Evolutionary conservation across 1,284 basidiomycete genomes (phyloP).

Genomic region (Ceratobasidium papillatum): DNA sequence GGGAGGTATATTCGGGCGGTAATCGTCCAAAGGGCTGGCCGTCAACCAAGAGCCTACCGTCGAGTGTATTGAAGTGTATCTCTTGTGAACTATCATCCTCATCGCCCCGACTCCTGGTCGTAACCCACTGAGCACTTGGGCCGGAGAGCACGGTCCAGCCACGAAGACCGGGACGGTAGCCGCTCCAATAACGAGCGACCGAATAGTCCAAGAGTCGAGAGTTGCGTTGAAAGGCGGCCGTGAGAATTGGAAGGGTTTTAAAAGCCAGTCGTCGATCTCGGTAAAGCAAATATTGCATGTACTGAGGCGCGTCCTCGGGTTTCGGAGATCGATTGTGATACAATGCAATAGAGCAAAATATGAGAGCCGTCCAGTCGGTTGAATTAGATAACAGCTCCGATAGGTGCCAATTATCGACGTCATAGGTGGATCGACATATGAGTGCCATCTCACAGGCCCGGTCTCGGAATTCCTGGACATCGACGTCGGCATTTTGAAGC

Average conservation of each 20-base stretch:
- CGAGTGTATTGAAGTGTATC: conserved; percentile 41
- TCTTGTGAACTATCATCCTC: conserved; percentile 15
- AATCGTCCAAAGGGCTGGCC: conserved; percentile 42
- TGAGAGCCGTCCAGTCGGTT: conserved; percentile 34
- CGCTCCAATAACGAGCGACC: background rate
- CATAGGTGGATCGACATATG: conserved; percentile 43
- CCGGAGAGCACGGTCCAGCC: background rate
- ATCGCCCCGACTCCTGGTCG: background rate
- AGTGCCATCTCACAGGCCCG: conserved; percentile 41
- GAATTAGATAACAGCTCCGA: background rate
- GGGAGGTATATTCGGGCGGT: conserved; percentile 25
- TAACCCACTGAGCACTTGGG: conserved; percentile 30
- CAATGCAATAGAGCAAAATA: conserved; percentile 39
- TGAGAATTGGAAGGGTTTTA: background rate
- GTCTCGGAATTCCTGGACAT: background rate
- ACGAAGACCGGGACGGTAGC: background rate
- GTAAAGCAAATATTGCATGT: background rate
- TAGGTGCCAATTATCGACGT: conserved; percentile 36
- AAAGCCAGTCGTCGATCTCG: conserved; percentile 36
- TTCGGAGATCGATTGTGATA: conserved; percentile 39
- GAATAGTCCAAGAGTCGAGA: background rate
- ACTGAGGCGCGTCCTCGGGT: background rate
- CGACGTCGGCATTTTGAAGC: background rate
- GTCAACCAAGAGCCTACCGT: conserved; percentile 40
- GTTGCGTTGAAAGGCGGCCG: background rate